Base-by-base conservation (phyloP, 2,329 filamentous ascomycete genomes). In the Proliferodiscus dingleyae region DNA sequence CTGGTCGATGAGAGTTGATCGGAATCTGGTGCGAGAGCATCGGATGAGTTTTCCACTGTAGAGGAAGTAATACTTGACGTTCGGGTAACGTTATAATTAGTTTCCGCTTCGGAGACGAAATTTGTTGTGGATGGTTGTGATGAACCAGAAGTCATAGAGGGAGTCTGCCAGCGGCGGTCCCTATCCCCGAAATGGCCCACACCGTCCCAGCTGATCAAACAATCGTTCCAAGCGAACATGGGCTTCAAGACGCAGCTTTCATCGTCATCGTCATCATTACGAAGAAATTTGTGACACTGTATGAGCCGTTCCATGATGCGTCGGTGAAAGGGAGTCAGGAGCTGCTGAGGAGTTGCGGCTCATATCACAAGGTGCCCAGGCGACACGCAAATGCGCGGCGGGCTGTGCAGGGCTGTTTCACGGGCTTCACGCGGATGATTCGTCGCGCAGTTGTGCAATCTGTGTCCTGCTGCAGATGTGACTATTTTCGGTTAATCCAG, bases 101-200 rank as follows among this genome's bases (percentile, higher is more conserved):
- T 15, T 13, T 37, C 34, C 11, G 19, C 8, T 24, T 23, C 34
- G n/a, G 19, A 19, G 10, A 19, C 13, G 34, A 37, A 10, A 8
- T 5, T 10, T 37, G 34, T 18, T 24, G 34, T 23, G 9, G 34
- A 37, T 24, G 34, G 34, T 19, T 37, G 34, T 37, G 34, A 37
- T 22, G 34, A 37, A 10, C 34, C 34, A 24, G 34, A 37, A 37
- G 34, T 37, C 34, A 37, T 37, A 37, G 34, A 37, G 11, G 34
- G 34, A 11, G 34, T n/a, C n/a, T n/a, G n/a, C n/a, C n/a, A n/a
- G n/a, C n/a, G n/a, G n/a, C n/a, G 19, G 34, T 19, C 32, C 8
- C 18, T 8, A 15, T 24, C 19, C 15, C 34, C 34, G 34, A 37
- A 37, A 37, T 8, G 3, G 23, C 23, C 21, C 7, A 22, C 19